Conservation (phyloP, 331 rosid genomes). For the Ulmus americana region DNA sequence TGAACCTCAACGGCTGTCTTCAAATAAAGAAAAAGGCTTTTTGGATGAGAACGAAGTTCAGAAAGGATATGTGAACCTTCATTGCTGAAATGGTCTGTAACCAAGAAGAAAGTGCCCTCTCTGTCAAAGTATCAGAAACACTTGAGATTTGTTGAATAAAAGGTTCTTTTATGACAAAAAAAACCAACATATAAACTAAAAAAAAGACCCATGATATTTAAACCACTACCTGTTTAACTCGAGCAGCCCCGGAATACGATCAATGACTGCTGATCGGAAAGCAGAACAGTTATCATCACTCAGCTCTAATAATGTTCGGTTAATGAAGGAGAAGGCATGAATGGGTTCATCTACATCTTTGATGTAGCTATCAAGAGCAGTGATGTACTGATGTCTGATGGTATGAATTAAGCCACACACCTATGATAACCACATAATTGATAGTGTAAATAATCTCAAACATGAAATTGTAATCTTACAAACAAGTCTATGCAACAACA, state of each 20-base stretch:
- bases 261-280: slow-evolving; percentile 58
- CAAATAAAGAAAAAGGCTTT: slow-evolving; percentile 77
- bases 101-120: slow-evolving; percentile 70
- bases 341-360: slow-evolving; percentile 77
- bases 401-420: slow-evolving; percentile 89
- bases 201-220: slow-evolving; percentile 18
- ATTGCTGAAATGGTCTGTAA: slow-evolving; percentile 55
- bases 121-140: slow-evolving; percentile 36
- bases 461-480: slow-evolving; percentile 14
- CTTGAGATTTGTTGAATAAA: slow-evolving; percentile 2
- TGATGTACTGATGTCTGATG: slow-evolving; percentile 54
- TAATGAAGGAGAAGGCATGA: slow-evolving; percentile 80
- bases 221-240: slow-evolving; percentile 62
- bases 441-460: slow-evolving; percentile 22
- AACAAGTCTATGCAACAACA: slow-evolving; percentile 24
- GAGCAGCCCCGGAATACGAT: slow-evolving; percentile 67
- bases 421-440: slow-evolving; percentile 32
- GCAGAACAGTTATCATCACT: slow-evolving; percentile 36
- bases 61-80: slow-evolving; percentile 60
- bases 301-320: slow-evolving; percentile 51
- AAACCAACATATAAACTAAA: slow-evolving; percentile 6
- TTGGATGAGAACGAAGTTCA: slow-evolving; percentile 64
- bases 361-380: slow-evolving; percentile 87
- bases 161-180: neutral
- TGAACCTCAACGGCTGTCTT: slow-evolving; percentile 85